A percentile compares a stretch with the other conserved stretches of the same genome.
Conservation (phyloP, 352 stramenopile species). For the Pythium monospermum region DNA sequence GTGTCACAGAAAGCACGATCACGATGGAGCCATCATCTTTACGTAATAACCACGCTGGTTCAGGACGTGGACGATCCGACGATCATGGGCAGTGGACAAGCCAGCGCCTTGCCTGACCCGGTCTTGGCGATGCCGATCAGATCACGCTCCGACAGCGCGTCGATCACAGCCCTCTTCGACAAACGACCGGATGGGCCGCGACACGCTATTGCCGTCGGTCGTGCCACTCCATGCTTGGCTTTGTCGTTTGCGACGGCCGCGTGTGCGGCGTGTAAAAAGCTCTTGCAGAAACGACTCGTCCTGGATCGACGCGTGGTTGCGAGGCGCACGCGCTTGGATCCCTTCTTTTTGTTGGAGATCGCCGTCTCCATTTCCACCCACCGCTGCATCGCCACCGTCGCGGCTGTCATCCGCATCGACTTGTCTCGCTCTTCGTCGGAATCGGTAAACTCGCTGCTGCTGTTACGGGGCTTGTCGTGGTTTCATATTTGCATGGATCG, state of each 20-base stretch:
- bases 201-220: conserved; percentile 43
- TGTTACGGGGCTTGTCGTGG: too few species aligned
- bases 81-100: conserved; percentile 96
- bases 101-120: conserved; percentile 96
- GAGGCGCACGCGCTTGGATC: too few species aligned
- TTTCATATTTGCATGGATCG: too few species aligned
- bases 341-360: too few species aligned
- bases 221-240: conserved; percentile 45
- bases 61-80: conserved; percentile 83
- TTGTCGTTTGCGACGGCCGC: conserved; percentile 26
- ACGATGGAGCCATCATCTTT: conserved; percentile 79
- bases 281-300: conserved; percentile 84
- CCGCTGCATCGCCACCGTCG: too few species aligned
- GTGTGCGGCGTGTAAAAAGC: conserved; percentile 48
- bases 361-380: too few species aligned
- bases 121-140: conserved; percentile 93
- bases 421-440: too few species aligned
- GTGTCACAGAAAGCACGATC: conserved; percentile 70
- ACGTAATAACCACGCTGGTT: conserved; percentile 71
- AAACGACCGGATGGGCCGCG: too few species aligned
- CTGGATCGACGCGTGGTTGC: conserved; percentile 59
- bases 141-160: conserved; percentile 70
- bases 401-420: too few species aligned
- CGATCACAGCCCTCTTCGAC: conserved; percentile 58
- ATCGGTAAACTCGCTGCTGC: too few species aligned